Evolutionary conservation across 345 rosid genomes (phyloP), one percentile per base, ranked within the genome.

Genomic region (Syzygium grande): DNA sequence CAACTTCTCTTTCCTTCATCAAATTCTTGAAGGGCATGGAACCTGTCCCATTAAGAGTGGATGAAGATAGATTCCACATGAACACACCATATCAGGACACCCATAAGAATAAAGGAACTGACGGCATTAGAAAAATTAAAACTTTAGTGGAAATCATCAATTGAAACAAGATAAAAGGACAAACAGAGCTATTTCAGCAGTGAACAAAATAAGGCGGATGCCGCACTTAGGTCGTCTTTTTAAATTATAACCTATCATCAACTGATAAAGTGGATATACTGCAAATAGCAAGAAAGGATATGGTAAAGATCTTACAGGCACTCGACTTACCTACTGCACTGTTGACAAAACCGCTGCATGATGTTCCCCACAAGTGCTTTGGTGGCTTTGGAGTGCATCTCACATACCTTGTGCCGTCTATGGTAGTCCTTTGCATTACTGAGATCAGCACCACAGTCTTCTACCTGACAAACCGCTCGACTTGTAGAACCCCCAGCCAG

Each of bases 1-100:
- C 99, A 98, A 87, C 99, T 98, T 93, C 99, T 94, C 94, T 97
- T 98, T 16, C 99, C 99, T 90, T 98, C 99, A 91, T 98, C 99
- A 90, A 98, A 98, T 91, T 98, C 99, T 92, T 95, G 94, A 92
- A 98, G 99, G 89, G 92, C 94, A 91, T 98, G 99, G 91, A 98
- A 98, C 95, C 99, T 98, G 90, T 85, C 83, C 23, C 27, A 84
- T 90, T 84, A 84, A 87, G 84, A 15, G 43, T 84, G 83, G 14
- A 86, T 65, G 65, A 78, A 84, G 61, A 84, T 22, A 84, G 30
- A 84, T 52, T 38, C 14, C 83, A 73, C 49, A 38, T 73, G 43
- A 73, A 38, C 83, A 73, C 83, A 19, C 83, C 86, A 84, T 68
- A 89, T 63, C 85, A 84, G 53, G 65, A 41, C 49, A 7, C 85